Base-by-base conservation (phyloP, 192 early-diverging fungal species). In the Gryganskiella cystojenkinii region DNA sequence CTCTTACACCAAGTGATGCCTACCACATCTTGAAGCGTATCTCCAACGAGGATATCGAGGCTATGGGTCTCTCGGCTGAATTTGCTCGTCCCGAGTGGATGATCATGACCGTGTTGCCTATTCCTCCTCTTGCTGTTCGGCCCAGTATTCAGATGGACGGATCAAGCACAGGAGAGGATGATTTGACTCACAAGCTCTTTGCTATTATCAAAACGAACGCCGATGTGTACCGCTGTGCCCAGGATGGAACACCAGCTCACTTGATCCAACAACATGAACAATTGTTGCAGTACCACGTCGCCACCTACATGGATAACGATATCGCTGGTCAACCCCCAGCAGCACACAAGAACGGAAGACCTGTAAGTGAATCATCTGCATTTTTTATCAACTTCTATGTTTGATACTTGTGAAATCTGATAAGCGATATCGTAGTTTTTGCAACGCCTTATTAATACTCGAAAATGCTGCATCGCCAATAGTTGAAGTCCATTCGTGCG, bases 11-110 rank as follows among this genome's bases (percentile, higher is more conserved):
- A 14, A 84, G 88, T 55, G 89, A 90, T 53, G 95, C 93, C 44
- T 81, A 93, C 19, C 89, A 91, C 70, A 91, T 98, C 17, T 87
- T 99, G 56, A 90, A 91, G 74, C 89, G 87, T 58, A 98, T 99
- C 61, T 84, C 88, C 13, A 93, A 97, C 68, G 88, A 92, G 74
- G 98, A 98, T 66, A 89, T 91, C 33, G 65, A 84, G 53, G 85
- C 85, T 64, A 93, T 99, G 90, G 98, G 96, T 27, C 81, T 99
- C 24, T 90, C 91, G 58, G 89, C 92, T 31, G 88, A 95, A 64
- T 98, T 87, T 85, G 96, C 97, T 17, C 89, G 96, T 17, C 98
- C 98, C 11, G 98, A 98, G 80, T 99, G 98, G 98, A 97, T 99
- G 95, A 87, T 98, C 56, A 86, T 97, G 58, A 93, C 95, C 7